Evolutionary conservation across 331 rosid species (phyloP).

Genomic region (Malus hybrid): DNA sequence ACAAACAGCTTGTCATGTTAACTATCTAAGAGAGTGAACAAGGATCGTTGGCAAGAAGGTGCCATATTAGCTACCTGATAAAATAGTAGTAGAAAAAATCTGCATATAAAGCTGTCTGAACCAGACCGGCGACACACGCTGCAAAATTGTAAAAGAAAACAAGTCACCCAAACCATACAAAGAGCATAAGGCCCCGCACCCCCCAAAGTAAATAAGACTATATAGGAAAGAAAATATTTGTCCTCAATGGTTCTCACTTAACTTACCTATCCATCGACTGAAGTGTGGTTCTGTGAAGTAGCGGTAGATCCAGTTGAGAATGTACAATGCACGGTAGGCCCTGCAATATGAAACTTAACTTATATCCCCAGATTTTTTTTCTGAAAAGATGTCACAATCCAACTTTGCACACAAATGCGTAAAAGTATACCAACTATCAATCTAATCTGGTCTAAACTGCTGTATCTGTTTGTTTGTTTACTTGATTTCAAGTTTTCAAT

Average conservation of each 20-base stretch:
- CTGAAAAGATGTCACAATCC: neutral
- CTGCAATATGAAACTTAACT: conserved; percentile 36
- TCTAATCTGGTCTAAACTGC: neutral
- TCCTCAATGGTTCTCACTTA: neutral
- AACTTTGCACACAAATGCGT: neutral
- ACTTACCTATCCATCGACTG: conserved; percentile 74
- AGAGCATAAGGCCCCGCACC: neutral
- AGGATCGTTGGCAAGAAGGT: neutral
- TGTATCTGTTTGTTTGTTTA: neutral
- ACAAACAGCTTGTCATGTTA: neutral
- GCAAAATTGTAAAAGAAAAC: conserved; percentile 15
- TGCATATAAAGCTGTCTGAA: conserved; percentile 89
- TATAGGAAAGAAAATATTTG: neutral
- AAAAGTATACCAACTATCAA: neutral
- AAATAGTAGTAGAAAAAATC: conserved; percentile 98
- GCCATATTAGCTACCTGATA: conserved; percentile 45
- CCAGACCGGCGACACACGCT: conserved; percentile 79
- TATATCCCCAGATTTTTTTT: neutral
- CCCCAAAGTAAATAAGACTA: neutral
- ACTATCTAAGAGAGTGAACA: neutral
- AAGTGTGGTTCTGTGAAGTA: conserved; percentile 66
- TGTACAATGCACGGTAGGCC: conserved; percentile 92
- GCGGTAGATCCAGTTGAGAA: conserved; percentile 97
- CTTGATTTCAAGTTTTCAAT: neutral
- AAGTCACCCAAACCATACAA: neutral